phyloP scores from a whole-genome alignment of 352 stramenopile genomes.

The Pythium pyrilobum region DNA sequence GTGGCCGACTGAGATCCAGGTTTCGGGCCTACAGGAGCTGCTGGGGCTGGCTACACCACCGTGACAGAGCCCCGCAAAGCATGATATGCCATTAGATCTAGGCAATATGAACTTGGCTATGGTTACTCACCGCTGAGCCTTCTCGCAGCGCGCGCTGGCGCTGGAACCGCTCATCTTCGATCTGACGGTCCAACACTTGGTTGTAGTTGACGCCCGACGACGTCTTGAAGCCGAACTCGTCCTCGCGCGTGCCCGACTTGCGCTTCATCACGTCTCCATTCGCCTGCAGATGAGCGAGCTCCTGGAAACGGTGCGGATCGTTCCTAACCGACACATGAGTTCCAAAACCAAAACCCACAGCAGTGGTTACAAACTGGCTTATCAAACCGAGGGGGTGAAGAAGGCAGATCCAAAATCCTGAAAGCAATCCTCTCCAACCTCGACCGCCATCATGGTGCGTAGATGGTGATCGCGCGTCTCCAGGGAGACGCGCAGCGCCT shows the following conservation, averaged over 20 bases:
- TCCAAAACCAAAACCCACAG: not conserved
- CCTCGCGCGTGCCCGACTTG: constrained; percentile 23
- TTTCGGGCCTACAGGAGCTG: constrained; percentile 7
- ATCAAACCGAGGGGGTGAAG: constrained; percentile 13
- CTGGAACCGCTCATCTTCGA: constrained; percentile 84
- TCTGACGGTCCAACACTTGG: constrained; percentile 72
- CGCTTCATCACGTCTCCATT: constrained; percentile 20
- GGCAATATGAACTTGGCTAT: not conserved
- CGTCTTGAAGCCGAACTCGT: constrained; percentile 67
- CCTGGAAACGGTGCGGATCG: not conserved
- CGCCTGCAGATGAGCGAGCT: not conserved
- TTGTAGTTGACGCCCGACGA: constrained; percentile 83
- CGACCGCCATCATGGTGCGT: constrained; percentile 14
- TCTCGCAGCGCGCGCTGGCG: constrained; percentile 52
- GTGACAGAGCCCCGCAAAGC: no score
- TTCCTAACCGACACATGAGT: constrained; percentile 1
- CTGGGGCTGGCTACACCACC: constrained; percentile 14
- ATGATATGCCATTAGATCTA: no score
- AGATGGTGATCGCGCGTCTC: not conserved
- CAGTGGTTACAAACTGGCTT: constrained; percentile 4
- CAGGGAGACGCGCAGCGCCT: not conserved
- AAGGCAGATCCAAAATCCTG: constrained; percentile 16
- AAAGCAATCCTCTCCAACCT: not conserved
- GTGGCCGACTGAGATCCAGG: constrained; percentile 53
- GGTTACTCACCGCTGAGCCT: constrained; percentile 28